Evolutionary conservation across 345 rosid species (phyloP).

Genomic region (Ceriops tagal): DNA sequence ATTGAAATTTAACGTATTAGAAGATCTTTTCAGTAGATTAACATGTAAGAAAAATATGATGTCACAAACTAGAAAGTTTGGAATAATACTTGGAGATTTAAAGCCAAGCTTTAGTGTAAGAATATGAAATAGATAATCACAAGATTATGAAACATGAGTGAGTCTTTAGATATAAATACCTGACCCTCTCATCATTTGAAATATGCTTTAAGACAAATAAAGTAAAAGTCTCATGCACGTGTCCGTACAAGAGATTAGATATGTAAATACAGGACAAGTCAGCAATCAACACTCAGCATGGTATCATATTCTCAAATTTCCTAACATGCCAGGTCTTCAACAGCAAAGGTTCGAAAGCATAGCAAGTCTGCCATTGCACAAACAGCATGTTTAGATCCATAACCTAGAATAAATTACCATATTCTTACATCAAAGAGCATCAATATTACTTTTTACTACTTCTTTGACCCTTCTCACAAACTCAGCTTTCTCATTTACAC

Average conservation of each 20-base stretch:
- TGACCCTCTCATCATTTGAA: background rate
- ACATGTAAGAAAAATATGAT: too few species aligned
- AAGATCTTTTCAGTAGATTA: too few species aligned
- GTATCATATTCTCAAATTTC: background rate
- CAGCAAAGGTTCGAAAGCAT: background rate
- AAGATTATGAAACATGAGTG: too few species aligned
- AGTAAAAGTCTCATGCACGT: background rate
- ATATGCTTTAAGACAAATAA: too few species aligned
- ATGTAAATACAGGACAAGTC: background rate
- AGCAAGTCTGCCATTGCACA: background rate
- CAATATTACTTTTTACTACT: slow-evolving; percentile 57
- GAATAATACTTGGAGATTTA: too few species aligned
- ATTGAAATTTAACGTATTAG: too few species aligned
- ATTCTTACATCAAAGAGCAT: slow-evolving; percentile 7
- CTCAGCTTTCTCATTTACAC: slow-evolving; percentile 56
- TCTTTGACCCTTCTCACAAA: slow-evolving; percentile 68
- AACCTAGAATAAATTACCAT: background rate
- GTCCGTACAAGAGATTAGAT: background rate
- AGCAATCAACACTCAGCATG: too few species aligned
- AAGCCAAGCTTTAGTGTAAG: too few species aligned
- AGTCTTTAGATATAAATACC: background rate
- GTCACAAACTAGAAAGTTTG: too few species aligned
- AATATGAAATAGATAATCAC: too few species aligned
- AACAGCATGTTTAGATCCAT: background rate
- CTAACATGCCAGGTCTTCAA: too few species aligned